Percentiles rank a stretch among this genome's conserved stretches.
These are phyloP conservation scores for Ceratorhiza oryzae-sativae DNA, from an alignment of 1,284 basidiomycete species.

Conservation along the genomic window DNA sequence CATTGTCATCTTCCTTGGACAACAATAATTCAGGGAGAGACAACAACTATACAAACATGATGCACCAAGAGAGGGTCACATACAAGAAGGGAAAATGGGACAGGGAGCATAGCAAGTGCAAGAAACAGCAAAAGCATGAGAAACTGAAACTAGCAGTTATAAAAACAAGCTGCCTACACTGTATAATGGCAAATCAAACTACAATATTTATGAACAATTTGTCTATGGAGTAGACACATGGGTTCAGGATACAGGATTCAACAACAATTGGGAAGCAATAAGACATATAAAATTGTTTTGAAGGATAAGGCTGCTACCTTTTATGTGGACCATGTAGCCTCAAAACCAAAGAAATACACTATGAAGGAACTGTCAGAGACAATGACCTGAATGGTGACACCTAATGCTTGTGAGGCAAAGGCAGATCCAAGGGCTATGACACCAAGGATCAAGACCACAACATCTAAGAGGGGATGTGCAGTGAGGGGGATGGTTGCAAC, in stretches of 20 bases:
- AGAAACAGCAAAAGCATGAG: background rate
- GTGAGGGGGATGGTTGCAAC: too few relatives aligned
- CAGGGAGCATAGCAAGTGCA: background rate
- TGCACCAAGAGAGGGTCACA: background rate
- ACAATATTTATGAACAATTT: slow-evolving; percentile 32
- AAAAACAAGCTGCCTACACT: slow-evolving; percentile 13
- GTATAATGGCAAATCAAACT: slow-evolving; percentile 24
- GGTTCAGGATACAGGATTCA: slow-evolving; percentile 24
- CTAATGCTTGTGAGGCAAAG: too few relatives aligned
- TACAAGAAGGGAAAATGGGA: slow-evolving; percentile 5
- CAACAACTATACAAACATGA: background rate
- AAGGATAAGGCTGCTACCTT: slow-evolving; percentile 18
- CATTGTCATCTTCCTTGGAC: too few relatives aligned
- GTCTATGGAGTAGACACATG: slow-evolving; percentile 26
- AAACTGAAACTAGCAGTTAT: slow-evolving; percentile 19
- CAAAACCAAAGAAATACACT: background rate
- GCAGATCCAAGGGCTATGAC: too few relatives aligned
- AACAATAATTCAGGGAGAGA: background rate
- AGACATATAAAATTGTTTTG: slow-evolving; percentile 20
- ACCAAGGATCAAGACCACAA: too few relatives aligned
- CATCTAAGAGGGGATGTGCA: too few relatives aligned
- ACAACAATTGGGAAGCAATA: background rate
- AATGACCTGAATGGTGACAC: too few relatives aligned
- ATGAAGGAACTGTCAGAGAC: background rate
- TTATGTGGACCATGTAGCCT: slow-evolving; percentile 36